Percentiles rank a stretch among this genome's conserved stretches.
phyloP scores from a whole-genome alignment of 192 early-diverging fungal species.

The Chytriomyces sp. region DNA sequence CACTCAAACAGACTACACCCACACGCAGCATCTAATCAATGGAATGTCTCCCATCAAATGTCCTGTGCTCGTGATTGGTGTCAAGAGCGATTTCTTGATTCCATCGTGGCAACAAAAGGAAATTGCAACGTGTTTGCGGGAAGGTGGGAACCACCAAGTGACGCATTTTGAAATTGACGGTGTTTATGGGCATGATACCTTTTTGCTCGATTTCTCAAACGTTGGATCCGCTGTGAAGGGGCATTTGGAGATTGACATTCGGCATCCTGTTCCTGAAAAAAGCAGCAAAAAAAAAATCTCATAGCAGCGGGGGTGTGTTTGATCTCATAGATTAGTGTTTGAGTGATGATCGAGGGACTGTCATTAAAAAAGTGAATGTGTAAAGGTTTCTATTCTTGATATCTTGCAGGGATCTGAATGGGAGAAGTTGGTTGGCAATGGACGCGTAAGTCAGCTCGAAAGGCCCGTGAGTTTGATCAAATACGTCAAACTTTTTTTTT shows the following conservation, averaged over 20 bases:
- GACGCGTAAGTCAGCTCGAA: too few species aligned
- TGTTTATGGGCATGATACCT: conserved; percentile 97
- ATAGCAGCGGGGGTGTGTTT: too few species aligned
- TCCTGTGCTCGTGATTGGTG: conserved; percentile 90
- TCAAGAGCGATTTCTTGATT: conserved; percentile 95
- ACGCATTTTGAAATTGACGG: conserved; percentile 98
- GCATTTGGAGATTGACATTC: conserved; percentile 50
- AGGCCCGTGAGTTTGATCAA: too few species aligned
- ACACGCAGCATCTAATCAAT: conserved; percentile 56
- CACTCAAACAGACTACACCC: conserved; percentile 2
- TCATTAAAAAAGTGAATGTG: too few species aligned
- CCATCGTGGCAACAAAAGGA: conserved; percentile 95
- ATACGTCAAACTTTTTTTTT: too few species aligned
- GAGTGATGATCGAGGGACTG: too few species aligned
- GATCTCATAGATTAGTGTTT: too few species aligned
- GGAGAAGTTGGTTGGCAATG: too few species aligned
- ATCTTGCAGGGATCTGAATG: too few species aligned
- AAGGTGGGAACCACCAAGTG: conserved; percentile 84
- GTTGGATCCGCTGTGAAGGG: conserved; percentile 96
- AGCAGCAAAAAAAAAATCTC: too few species aligned
- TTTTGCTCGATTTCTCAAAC: conserved; percentile 87
- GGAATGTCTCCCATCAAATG: conserved; percentile 72
- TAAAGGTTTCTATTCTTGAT: too few species aligned
- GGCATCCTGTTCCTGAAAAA: conserved; percentile 5
- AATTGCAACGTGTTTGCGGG: conserved; percentile 85